These are phyloP conservation scores for Calonectria multiphialidica DNA, from an alignment of 2,329 filamentous ascomycete species.

Conservation along the genomic window DNA sequence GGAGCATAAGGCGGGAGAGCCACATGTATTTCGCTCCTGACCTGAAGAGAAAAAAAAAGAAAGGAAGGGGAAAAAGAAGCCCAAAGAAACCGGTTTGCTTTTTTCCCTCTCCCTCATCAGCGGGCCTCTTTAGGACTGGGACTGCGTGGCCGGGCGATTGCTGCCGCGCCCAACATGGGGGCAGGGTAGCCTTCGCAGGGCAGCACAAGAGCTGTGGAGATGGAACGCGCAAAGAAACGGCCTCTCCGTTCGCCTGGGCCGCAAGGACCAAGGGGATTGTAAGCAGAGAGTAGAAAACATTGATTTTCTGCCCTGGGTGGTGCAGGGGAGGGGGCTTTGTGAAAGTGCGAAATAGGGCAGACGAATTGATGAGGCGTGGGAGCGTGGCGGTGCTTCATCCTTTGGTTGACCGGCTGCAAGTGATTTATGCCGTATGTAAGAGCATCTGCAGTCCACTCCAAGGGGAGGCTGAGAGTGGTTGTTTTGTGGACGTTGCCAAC, in stretches of 20 bases:
- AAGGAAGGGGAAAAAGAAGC: constrained; percentile 21
- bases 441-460: neutral
- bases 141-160: constrained; percentile 29
- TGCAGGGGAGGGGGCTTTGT: constrained; percentile 1
- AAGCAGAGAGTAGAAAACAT: neutral
- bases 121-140: constrained; percentile 15
- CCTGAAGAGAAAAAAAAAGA: no score
- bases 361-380: neutral
- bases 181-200: constrained; percentile 12
- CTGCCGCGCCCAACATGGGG: constrained; percentile 31
- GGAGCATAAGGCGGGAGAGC: neutral
- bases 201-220: constrained; percentile 13
- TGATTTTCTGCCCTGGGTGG: neutral
- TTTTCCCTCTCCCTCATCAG: neutral
- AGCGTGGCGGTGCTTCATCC: constrained; percentile 10
- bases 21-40: neutral
- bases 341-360: neutral
- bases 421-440: constrained; percentile 9
- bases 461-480: neutral
- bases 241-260: constrained; percentile 16
- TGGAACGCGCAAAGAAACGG: constrained; percentile 11
- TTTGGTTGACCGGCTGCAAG: constrained; percentile 12
- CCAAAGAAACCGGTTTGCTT: constrained; percentile 37
- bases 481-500: neutral
- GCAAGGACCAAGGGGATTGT: neutral